phyloP scores from a whole-genome alignment of 2,329 filamentous ascomycete species.

The Microcyclosporella mali region DNA sequence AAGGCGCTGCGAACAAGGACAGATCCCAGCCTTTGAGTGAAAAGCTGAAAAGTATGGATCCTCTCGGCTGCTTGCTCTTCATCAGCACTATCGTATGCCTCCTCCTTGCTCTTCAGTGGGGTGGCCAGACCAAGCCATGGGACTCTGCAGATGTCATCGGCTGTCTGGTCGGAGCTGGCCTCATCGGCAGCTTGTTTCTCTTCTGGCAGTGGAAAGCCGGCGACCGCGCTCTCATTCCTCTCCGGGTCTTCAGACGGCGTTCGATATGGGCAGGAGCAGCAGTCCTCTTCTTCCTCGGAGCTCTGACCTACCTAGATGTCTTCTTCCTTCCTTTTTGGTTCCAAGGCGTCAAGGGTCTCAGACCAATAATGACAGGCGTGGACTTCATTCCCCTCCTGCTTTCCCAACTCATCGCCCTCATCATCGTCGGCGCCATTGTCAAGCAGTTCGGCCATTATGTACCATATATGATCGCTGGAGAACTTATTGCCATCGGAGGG shows the following conservation, averaged over 20 bases:
- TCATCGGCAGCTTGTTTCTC: constrained; percentile 39
- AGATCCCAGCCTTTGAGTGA: constrained; percentile 13
- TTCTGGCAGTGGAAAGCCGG: constrained; percentile 40
- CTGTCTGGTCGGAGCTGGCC: constrained; percentile 40
- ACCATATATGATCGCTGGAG: constrained; percentile 37
- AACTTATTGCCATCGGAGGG: constrained; percentile 42
- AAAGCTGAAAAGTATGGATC: background rate
- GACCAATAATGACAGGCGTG: constrained; percentile 37
- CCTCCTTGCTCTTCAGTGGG: constrained; percentile 46
- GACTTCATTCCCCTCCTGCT: constrained; percentile 39
- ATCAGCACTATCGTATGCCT: constrained; percentile 35
- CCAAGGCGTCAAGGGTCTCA: constrained; percentile 40
- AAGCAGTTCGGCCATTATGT: constrained; percentile 45
- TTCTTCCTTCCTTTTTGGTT: constrained; percentile 4
- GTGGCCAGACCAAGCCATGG: constrained; percentile 40
- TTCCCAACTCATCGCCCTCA: constrained; percentile 8
- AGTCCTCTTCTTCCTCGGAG: background rate
- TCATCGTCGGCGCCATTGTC: constrained; percentile 32
- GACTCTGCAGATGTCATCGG: constrained; percentile 37
- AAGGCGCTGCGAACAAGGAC: constrained; percentile 28
- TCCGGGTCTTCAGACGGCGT: constrained; percentile 41
- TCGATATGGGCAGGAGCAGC: constrained; percentile 32
- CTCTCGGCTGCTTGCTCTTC: constrained; percentile 20
- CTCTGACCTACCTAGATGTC: background rate
- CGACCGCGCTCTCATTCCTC: constrained; percentile 41